Conservation (phyloP, 2,329 filamentous ascomycete species). For the Exophiala sp. region DNA sequence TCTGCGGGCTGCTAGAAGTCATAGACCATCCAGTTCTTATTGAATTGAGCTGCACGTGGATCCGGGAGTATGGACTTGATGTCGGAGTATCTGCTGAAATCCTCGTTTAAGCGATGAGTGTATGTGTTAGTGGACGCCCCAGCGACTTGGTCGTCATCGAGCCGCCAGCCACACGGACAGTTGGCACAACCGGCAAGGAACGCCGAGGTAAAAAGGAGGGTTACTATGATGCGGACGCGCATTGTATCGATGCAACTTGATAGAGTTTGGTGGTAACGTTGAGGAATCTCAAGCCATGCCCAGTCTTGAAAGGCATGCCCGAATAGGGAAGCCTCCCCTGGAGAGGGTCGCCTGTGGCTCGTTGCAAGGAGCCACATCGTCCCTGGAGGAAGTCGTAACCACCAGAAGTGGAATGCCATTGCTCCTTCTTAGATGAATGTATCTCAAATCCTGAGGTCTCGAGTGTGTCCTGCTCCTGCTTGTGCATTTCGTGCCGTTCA, state of each 20-base stretch:
- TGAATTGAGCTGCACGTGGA: conserved; percentile 21
- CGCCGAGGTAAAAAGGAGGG: conserved; percentile 3
- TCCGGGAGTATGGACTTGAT: conserved; percentile 23
- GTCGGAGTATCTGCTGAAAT: conserved; percentile 27
- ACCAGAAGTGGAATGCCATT: not conserved
- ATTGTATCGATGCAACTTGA: conserved; percentile 7
- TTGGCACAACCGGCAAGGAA: not conserved
- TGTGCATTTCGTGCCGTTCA: conserved; percentile 21
- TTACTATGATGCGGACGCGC: conserved; percentile 6
- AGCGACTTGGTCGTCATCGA: conserved; percentile 18
- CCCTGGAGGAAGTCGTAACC: not conserved
- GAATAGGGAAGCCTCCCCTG: not conserved
- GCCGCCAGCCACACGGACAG: conserved; percentile 24
- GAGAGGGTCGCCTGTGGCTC: not conserved
- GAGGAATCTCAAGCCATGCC: no score
- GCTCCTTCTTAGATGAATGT: conserved; percentile 24
- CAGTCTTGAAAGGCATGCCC: not conserved
- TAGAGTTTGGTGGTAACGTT: no score
- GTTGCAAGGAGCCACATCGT: no score
- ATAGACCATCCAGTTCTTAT: conserved; percentile 30
- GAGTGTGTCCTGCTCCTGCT: conserved; percentile 7
- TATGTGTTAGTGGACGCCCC: conserved; percentile 30
- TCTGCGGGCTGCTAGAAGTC: conserved; percentile 28
- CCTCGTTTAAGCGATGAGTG: conserved; percentile 29
- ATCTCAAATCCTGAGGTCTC: conserved; percentile 24